phyloP scores from a whole-genome alignment of 2,329 filamentous ascomycete genomes.

The Thielaviopsis musarum region DNA sequence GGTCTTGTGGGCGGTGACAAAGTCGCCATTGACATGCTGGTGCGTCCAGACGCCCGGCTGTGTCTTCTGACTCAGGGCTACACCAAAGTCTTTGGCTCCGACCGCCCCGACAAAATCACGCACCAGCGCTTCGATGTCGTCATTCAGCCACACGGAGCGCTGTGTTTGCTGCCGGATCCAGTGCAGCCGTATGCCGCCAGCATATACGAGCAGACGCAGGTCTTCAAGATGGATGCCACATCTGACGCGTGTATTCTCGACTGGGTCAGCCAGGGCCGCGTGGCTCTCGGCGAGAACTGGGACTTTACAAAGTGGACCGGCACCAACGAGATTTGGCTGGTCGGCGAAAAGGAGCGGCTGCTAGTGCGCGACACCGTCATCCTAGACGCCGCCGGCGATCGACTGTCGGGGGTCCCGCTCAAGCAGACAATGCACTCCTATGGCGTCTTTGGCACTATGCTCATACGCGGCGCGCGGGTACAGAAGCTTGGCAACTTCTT shows the following conservation, averaged over 20 bases:
- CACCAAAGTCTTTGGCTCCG: slow-evolving; percentile 88
- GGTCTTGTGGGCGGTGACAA: slow-evolving; percentile 79
- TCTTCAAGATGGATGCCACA: slow-evolving; percentile 44
- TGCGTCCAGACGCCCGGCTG: slow-evolving; percentile 49
- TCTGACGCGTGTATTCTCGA: slow-evolving; percentile 68
- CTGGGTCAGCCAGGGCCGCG: slow-evolving; percentile 83
- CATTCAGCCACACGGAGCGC: slow-evolving; percentile 32
- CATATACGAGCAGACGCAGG: slow-evolving; percentile 69
- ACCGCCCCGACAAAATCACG: slow-evolving; percentile 36
- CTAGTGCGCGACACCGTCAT: slow-evolving; percentile 75
- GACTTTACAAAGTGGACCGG: slow-evolving; percentile 63
- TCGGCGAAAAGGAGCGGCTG: slow-evolving; percentile 29
- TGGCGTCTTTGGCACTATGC: slow-evolving; percentile 68
- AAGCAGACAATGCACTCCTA: slow-evolving; percentile 54
- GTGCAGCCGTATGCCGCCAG: slow-evolving; percentile 80
- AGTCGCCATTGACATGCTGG: slow-evolving; percentile 53
- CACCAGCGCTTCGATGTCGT: slow-evolving; percentile 37
- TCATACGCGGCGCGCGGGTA: slow-evolving; percentile 60
- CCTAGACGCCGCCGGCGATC: slow-evolving; percentile 39
- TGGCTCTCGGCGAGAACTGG: slow-evolving; percentile 79
- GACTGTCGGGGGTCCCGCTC: slow-evolving; percentile 25
- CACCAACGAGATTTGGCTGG: slow-evolving; percentile 70
- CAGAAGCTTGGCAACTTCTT: slow-evolving; percentile 54
- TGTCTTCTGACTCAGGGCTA: slow-evolving; percentile 57
- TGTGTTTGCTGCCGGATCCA: slow-evolving; percentile 71